phyloP scores from a whole-genome alignment of 805 yeast species.

The Cyberlindnera americana region DNA sequence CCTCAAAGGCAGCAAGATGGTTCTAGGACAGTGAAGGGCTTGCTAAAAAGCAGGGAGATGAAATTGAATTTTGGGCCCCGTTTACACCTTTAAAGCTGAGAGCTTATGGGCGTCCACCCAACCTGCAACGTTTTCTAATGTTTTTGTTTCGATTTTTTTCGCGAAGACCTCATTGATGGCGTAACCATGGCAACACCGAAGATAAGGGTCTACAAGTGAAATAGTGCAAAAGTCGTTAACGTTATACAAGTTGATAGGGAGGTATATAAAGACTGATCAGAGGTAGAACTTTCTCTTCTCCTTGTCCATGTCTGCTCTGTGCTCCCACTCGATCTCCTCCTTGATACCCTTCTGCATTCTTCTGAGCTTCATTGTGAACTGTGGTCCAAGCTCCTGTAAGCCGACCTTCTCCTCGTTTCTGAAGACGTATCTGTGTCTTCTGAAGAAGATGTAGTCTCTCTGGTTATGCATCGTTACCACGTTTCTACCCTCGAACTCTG shows the following conservation, averaged over 20 bases:
- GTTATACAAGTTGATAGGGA: neutral
- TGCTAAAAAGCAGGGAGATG: no score
- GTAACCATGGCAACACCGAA: conserved; percentile 2
- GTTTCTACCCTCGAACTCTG: conserved; percentile 93
- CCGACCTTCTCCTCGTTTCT: conserved; percentile 90
- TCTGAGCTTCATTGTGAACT: conserved; percentile 84
- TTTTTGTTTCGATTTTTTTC: conserved; percentile 8
- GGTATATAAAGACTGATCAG: conserved; percentile 29
- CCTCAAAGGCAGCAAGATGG: no score
- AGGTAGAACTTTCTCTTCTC: conserved; percentile 91
- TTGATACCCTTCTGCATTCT: conserved; percentile 88
- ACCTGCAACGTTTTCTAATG: conserved; percentile 1
- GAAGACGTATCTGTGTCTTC: conserved; percentile 92
- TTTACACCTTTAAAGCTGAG: no score
- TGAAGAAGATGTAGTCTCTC: conserved; percentile 90
- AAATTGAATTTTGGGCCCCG: neutral
- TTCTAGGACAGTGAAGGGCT: no score
- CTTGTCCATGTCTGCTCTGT: conserved; percentile 92
- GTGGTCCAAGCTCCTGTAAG: conserved; percentile 94
- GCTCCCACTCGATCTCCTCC: conserved; percentile 96
- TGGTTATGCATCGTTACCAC: conserved; percentile 95
- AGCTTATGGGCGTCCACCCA: no score
- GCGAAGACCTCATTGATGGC: neutral
- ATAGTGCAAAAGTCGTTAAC: conserved; percentile 4
- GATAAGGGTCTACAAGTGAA: conserved; percentile 1